phyloP scores from a whole-genome alignment of 495 filamentous ascomycete genomes.

The Beverwykella pulmonaria region DNA sequence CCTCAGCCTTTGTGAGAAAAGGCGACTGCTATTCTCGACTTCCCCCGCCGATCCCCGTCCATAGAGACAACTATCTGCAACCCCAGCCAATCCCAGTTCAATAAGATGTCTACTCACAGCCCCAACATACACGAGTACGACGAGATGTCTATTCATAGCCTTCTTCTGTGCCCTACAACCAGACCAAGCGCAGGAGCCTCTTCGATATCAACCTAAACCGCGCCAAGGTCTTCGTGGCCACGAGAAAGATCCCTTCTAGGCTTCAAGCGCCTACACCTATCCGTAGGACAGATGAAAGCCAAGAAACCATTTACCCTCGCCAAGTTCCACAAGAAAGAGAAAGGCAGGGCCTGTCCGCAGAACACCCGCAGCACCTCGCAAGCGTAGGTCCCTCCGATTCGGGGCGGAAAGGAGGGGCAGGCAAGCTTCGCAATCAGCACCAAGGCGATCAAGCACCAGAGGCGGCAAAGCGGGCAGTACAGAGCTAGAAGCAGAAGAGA shows the following conservation, averaged over 20 bases:
- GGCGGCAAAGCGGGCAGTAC: no score
- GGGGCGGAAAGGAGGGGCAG: conserved; percentile 2
- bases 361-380: neutral
- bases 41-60: neutral
- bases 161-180: neutral
- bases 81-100: conserved; percentile 2
- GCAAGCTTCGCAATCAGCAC: neutral
- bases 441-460: no score
- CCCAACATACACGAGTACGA: neutral
- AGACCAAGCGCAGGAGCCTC: conserved; percentile 24
- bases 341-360: conserved; percentile 12
- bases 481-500: no score
- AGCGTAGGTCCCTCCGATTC: neutral
- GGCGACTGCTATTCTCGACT: conserved; percentile 21
- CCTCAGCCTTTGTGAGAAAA: conserved; percentile 9
- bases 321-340: conserved; percentile 23
- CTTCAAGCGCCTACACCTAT: conserved; percentile 10
- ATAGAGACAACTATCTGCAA: conserved; percentile 7
- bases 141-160: conserved; percentile 3
- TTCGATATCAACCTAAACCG: conserved; percentile 20
- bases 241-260: conserved; percentile 19
- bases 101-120: conserved; percentile 18
- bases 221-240: conserved; percentile 23
- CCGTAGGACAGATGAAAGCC: conserved; percentile 17
- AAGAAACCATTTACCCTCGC: conserved; percentile 19